These are phyloP conservation scores for Fallopia convolvulus DNA, from an alignment of 148 eudicot species.

Conservation along the genomic window DNA sequence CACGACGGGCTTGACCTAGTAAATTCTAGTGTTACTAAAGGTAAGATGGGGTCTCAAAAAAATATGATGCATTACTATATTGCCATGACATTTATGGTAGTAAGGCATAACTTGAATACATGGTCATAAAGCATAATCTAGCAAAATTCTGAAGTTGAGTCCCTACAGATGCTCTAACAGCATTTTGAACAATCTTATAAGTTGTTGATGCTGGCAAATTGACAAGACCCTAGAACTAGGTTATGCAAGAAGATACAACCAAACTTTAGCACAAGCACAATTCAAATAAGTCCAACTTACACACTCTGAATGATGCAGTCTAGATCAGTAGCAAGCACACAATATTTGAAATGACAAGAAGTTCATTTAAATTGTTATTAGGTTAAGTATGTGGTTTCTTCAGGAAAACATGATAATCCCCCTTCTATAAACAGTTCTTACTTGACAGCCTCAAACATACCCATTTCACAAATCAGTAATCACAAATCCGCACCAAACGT, in stretches of 20 bases:
- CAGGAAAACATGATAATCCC: background rate
- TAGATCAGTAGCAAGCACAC: background rate
- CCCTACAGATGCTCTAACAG: background rate
- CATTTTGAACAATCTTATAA: background rate
- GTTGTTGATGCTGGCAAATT: background rate
- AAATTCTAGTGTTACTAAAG: background rate
- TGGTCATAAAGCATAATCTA: background rate
- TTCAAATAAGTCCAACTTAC: background rate
- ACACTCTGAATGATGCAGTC: background rate
- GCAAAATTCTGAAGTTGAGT: background rate
- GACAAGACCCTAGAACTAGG: background rate
- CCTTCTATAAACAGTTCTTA: background rate
- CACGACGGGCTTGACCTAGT: background rate
- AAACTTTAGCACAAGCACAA: background rate
- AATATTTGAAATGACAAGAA: background rate
- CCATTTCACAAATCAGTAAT: background rate
- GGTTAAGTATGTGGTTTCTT: background rate
- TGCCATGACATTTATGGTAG: background rate
- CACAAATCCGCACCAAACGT: background rate
- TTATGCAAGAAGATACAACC: background rate
- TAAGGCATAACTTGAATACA: background rate
- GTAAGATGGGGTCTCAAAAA: background rate
- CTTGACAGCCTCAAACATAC: background rate
- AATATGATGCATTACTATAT: background rate
- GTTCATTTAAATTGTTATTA: background rate